Evolutionary conservation across 1,139 yeast genomes (phyloP), one percentile per base, ranked within the genome.

Genomic region (Meyerozyma smithsonii): DNA sequence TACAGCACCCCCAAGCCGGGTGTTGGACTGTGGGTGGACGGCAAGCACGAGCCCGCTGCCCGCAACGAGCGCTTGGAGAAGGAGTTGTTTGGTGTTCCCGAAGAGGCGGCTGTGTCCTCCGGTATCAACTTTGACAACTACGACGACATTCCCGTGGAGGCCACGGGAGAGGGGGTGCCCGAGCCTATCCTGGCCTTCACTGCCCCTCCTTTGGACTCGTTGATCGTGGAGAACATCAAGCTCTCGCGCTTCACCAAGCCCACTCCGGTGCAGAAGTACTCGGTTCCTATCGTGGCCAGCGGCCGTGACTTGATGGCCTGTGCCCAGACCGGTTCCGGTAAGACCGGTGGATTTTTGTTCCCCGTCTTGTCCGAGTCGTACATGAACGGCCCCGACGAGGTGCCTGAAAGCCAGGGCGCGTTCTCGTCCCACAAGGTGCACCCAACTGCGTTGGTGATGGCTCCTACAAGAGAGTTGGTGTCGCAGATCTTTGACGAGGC

Each of bases 301-400:
- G 95, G 96, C 56, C 84, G 98, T 73, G 99, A 92, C 69, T 81
- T 92, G 71, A 92, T 92, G 98, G 98, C 98, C 36, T 92, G 98
- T 82, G 98, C 98, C 48, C 98, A 92, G 75, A 92, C 98, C 55
- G 97, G 94, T 86, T 90, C 97, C 43, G 99, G 99, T 79, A 92
- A 92, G 75, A 92, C 99, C 62, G 97, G 98, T 77, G 99, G 98
- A 51, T 92, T 92, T 78, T 76, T 92, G 61, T 92, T 92, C 86
- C 99, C 99, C 51, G 96, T 94, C 44, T 77, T 92, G 55, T 85
- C 96, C 36, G 92, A 90, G 70, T 86, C 95, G 46, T 92, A 83
- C 70, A 72, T 79, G 64, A 79, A 75, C 56, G 99, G 99, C 37
- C 99, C 99, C 45, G 77, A 88, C 44, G 74, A 81, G 40, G 55